Evolutionary conservation across 495 filamentous ascomycete species (phyloP).

Genomic region (Penicillium argentinense): DNA sequence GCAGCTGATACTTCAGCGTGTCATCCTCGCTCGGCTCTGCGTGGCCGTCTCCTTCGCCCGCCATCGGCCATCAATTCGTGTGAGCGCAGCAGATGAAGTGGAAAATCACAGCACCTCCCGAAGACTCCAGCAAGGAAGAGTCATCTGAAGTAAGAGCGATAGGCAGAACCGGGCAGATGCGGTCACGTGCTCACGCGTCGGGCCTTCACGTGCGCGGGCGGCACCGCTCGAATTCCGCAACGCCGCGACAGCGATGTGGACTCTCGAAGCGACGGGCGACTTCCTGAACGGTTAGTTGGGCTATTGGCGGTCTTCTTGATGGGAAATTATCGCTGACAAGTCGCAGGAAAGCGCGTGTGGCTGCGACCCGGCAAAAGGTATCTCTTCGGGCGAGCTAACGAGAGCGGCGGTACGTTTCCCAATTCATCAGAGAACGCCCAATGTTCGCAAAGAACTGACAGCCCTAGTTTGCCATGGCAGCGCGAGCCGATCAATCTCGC

Average conservation of each 20-base stretch:
- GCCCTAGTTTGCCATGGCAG: conserved; percentile 56
- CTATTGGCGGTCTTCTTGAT: no score
- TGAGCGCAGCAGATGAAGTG: background rate
- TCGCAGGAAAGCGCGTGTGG: conserved; percentile 71
- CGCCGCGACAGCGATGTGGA: conserved; percentile 52
- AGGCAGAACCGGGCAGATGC: conserved; percentile 4
- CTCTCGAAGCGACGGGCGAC: conserved; percentile 47
- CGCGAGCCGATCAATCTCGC: conserved; percentile 74
- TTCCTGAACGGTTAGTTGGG: conserved; percentile 43
- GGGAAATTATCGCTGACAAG: conserved; percentile 14
- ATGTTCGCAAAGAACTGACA: conserved; percentile 7
- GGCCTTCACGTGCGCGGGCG: conserved; percentile 24
- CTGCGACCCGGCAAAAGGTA: conserved; percentile 79
- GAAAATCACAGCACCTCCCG: no score
- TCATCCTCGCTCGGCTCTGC: conserved; percentile 26
- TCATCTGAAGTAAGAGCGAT: conserved; percentile 21
- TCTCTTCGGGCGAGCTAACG: conserved; percentile 68
- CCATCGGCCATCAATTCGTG: background rate
- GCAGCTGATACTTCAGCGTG: conserved; percentile 65
- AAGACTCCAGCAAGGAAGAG: background rate
- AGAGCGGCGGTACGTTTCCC: conserved; percentile 48
- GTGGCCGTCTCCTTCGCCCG: conserved; percentile 6
- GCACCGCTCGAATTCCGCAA: background rate
- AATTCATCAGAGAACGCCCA: no score
- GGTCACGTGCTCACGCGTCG: conserved; percentile 44